Percentiles rank a stretch among this genome's conserved stretches.
These are phyloP conservation scores for Berkeleyomyces basicola DNA, from an alignment of 2,329 filamentous ascomycete genomes.

Conservation along the genomic window DNA sequence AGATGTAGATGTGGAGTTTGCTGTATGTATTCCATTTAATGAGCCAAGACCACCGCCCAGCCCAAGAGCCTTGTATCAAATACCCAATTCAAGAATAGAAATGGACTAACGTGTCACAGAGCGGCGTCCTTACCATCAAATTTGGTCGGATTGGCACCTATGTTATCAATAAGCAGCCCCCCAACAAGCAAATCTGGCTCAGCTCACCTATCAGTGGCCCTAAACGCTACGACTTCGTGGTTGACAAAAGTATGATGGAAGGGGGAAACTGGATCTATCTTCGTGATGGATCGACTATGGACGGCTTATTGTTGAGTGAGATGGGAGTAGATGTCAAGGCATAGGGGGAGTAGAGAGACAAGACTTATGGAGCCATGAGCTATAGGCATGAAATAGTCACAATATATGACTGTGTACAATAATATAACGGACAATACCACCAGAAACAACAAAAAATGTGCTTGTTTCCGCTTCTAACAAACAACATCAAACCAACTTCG, in stretches of 20 bases:
- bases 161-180: conserved; percentile 95
- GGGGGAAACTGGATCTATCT: conserved; percentile 77
- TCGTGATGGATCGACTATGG: conserved; percentile 63
- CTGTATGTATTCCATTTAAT: conserved; percentile 38
- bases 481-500: not conserved
- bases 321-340: conserved; percentile 44
- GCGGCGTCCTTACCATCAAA: conserved; percentile 67
- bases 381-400: not conserved
- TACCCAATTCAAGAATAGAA: not conserved
- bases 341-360: not conserved
- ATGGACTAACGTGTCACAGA: conserved; percentile 32
- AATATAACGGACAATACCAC: not conserved
- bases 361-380: not conserved
- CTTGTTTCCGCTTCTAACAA: not conserved
- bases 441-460: not conserved
- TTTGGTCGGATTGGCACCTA: conserved; percentile 61
- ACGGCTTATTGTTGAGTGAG: conserved; percentile 57
- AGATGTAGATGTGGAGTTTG: conserved; percentile 77
- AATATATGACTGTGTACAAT: not conserved
- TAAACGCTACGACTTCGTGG: conserved; percentile 84
- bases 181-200: conserved; percentile 95
- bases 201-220: conserved; percentile 81
- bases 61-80: no score
- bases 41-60: no score
- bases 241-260: conserved; percentile 50